These are phyloP conservation scores for Nemania serpens DNA, from an alignment of 2,329 filamentous ascomycete genomes.

Conservation along the genomic window DNA sequence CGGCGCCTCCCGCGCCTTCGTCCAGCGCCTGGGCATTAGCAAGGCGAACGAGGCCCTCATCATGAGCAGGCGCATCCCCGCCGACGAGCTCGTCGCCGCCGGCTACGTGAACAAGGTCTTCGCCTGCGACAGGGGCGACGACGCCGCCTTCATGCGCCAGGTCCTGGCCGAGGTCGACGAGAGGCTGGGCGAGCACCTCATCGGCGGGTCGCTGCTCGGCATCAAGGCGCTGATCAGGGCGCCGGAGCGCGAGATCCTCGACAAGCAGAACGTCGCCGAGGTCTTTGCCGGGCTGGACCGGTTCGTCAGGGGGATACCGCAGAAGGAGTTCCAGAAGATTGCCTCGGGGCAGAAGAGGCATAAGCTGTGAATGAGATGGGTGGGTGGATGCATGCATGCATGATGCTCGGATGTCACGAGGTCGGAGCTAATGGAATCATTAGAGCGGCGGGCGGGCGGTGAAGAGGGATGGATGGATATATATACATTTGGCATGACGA, in stretches of 20 bases:
- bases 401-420: neutral
- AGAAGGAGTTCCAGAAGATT: constrained; percentile 86
- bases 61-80: constrained; percentile 79
- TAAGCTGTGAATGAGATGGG: constrained; percentile 64
- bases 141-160: constrained; percentile 68
- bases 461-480: neutral
- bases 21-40: constrained; percentile 75
- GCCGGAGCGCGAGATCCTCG: constrained; percentile 73
- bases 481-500: neutral
- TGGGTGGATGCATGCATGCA: neutral
- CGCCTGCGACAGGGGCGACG: constrained; percentile 61
- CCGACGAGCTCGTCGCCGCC: constrained; percentile 71
- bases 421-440: neutral
- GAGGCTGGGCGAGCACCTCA: constrained; percentile 77
- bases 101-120: constrained; percentile 91
- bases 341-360: constrained; percentile 90
- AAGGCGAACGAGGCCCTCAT: constrained; percentile 93
- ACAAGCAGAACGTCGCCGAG: constrained; percentile 79
- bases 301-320: constrained; percentile 79
- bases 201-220: constrained; percentile 74
- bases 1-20: constrained; percentile 76
- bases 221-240: constrained; percentile 84
- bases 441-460: neutral
- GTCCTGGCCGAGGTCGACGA: constrained; percentile 84
- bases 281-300: constrained; percentile 84